A percentile compares a stretch with the other conserved stretches of the same genome.
These are phyloP conservation scores for Cladophialophora exuberans DNA, from an alignment of 2,329 filamentous ascomycete genomes.

Conservation along the genomic window DNA sequence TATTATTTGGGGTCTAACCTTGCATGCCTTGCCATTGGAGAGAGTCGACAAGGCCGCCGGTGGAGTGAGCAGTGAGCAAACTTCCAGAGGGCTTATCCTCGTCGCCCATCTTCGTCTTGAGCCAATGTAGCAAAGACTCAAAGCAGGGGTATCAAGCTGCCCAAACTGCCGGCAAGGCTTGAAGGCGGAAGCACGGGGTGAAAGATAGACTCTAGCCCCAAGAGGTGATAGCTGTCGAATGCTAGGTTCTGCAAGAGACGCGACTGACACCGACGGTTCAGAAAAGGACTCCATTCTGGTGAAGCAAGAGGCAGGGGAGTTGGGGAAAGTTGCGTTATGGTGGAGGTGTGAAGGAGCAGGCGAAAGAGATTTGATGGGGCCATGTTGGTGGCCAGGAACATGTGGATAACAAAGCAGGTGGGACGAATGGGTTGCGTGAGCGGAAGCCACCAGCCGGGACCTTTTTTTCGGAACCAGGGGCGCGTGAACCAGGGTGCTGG, in stretches of 20 bases:
- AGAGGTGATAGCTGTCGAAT: slow-evolving; percentile 11
- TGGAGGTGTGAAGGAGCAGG: slow-evolving; percentile 30
- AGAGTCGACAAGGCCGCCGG: slow-evolving; percentile 10
- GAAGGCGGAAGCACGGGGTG: slow-evolving; percentile 19
- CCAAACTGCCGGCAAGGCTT: slow-evolving; percentile 28
- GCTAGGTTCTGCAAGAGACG: slow-evolving; percentile 23
- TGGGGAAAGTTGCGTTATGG: slow-evolving; percentile 17
- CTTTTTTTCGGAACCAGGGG: slow-evolving; percentile 26
- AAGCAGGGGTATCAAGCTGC: slow-evolving; percentile 22
- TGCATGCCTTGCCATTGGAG: slow-evolving; percentile 19
- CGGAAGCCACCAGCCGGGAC: slow-evolving; percentile 29
- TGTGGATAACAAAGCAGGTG: slow-evolving; percentile 18
- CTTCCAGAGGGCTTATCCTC: slow-evolving; percentile 10
- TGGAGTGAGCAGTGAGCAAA: slow-evolving; percentile 17
- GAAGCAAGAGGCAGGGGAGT: slow-evolving; percentile 21
- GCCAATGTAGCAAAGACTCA: slow-evolving; percentile 6
- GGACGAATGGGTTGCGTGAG: slow-evolving; percentile 20
- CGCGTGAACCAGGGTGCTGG: slow-evolving; percentile 14
- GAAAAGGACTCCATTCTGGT: slow-evolving; percentile 23
- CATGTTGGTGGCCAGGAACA: slow-evolving; percentile 24
- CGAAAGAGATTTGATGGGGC: slow-evolving; percentile 31
- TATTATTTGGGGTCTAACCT: slow-evolving; percentile 25
- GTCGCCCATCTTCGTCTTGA: slow-evolving; percentile 15
- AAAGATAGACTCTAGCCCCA: slow-evolving; percentile 12
- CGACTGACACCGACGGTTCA: slow-evolving; percentile 27